phyloP scores from a whole-genome alignment of 2,329 filamentous ascomycete species.

The Trichoderma arundinaceum region DNA sequence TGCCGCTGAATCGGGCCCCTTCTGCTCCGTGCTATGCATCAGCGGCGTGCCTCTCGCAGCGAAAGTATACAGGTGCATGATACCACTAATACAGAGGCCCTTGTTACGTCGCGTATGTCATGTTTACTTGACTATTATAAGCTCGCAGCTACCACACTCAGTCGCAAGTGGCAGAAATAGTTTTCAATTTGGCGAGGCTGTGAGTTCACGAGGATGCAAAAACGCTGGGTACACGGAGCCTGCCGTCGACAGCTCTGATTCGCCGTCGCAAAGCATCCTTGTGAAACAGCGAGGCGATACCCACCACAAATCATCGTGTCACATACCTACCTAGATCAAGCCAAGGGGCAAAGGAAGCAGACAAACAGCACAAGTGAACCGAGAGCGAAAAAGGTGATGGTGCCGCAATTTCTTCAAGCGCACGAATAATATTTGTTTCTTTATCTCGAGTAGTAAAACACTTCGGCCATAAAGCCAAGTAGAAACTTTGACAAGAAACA shows the following conservation, averaged over 20 bases:
- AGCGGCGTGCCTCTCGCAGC: no score
- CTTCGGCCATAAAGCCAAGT: neutral
- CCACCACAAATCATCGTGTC: conserved; percentile 4
- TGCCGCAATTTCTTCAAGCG: neutral
- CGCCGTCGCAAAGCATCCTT: conserved; percentile 1
- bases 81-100: neutral
- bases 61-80: neutral
- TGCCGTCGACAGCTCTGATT: neutral
- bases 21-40: no score
- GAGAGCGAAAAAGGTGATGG: neutral
- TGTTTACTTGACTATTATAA: neutral
- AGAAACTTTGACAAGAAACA: neutral
- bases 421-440: neutral
- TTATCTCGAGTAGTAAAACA: neutral
- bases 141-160: no score
- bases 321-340: neutral
- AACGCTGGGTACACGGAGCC: neutral
- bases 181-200: neutral
- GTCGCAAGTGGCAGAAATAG: no score
- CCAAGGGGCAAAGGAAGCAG: neutral
- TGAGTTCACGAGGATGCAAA: neutral
- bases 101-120: neutral
- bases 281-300: conserved; percentile 1
- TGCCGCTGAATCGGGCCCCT: neutral
- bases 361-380: neutral